phyloP scores from a whole-genome alignment of 192 early-diverging fungal genomes.

The Backusella tuberculispora region DNA sequence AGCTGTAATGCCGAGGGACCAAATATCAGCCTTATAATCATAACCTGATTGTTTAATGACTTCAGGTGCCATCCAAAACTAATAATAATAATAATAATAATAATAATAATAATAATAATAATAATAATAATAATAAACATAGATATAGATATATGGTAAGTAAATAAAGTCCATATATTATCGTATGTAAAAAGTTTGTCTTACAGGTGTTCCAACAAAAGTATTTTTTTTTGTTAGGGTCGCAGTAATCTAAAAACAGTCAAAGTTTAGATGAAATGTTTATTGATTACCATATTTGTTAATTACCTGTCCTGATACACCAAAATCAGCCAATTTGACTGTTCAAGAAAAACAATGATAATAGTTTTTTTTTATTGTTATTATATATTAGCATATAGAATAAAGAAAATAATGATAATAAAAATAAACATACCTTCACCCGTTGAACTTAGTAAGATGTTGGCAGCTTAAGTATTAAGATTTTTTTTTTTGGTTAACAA shows the following conservation, averaged over 20 bases:
- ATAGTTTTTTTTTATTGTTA: background rate
- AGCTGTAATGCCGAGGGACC: constrained; percentile 96
- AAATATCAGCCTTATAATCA: constrained; percentile 96
- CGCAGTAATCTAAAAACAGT: constrained; percentile 62
- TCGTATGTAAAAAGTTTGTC: background rate
- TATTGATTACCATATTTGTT: constrained; percentile 17
- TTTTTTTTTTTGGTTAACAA: background rate
- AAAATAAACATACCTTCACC: constrained; percentile 56
- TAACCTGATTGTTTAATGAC: constrained; percentile 95
- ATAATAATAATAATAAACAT: too few relatives aligned
- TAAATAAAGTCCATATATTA: too few relatives aligned
- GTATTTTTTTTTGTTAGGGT: constrained; percentile 95
- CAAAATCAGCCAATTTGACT: constrained; percentile 98
- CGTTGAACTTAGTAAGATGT: constrained; percentile 73
- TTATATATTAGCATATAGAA: background rate
- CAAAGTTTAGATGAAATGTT: background rate
- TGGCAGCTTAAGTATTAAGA: constrained; percentile 62
- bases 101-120: too few relatives aligned
- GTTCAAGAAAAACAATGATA: background rate
- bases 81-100: background rate
- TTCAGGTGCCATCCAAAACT: constrained; percentile 94
- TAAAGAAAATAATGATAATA: background rate
- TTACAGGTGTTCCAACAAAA: constrained; percentile 95
- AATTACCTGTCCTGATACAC: constrained; percentile 89
- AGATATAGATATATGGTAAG: too few relatives aligned